A percentile compares a stretch with the other conserved stretches of the same genome.
These are phyloP conservation scores for Lachnum nothofagi DNA, from an alignment of 2,329 filamentous ascomycete species.

Conservation along the genomic window DNA sequence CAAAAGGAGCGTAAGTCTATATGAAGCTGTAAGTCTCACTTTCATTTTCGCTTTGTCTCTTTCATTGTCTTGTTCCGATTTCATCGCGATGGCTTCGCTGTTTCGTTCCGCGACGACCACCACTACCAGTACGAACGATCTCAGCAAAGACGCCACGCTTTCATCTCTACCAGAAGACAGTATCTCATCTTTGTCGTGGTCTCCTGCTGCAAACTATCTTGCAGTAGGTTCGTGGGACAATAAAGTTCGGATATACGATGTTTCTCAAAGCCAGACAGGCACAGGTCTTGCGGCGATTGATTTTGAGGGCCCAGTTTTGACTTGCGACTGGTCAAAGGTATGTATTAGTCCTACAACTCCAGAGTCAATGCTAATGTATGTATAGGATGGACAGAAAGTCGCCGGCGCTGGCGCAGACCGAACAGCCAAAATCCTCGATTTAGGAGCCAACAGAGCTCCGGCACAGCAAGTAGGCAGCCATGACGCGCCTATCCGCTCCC, in stretches of 20 bases:
- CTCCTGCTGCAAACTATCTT: constrained; percentile 68
- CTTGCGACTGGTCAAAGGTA: constrained; percentile 81
- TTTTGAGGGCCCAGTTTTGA: constrained; percentile 76
- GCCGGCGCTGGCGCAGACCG: constrained; percentile 84
- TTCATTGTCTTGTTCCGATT: background rate
- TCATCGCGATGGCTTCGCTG: background rate
- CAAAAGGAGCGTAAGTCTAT: background rate
- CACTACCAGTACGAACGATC: background rate
- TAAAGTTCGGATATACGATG: constrained; percentile 92
- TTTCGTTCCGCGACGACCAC: background rate
- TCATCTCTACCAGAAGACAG: constrained; percentile 75
- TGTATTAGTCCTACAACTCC: constrained; percentile 26
- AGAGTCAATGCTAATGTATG: constrained; percentile 2
- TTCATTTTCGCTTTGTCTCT: background rate
- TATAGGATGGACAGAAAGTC: constrained; percentile 79
- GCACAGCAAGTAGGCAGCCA: constrained; percentile 70
- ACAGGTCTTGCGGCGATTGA: constrained; percentile 78
- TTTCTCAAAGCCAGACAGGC: constrained; percentile 67
- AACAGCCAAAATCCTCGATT: constrained; percentile 77
- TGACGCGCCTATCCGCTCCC: constrained; percentile 71
- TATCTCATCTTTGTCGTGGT: constrained; percentile 81
- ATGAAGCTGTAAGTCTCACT: background rate
- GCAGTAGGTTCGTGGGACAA: constrained; percentile 95
- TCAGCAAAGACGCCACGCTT: constrained; percentile 68
- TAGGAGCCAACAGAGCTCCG: constrained; percentile 56